Conservation (phyloP, 179 eudicot genomes). For the Carnegiea gigantea region DNA sequence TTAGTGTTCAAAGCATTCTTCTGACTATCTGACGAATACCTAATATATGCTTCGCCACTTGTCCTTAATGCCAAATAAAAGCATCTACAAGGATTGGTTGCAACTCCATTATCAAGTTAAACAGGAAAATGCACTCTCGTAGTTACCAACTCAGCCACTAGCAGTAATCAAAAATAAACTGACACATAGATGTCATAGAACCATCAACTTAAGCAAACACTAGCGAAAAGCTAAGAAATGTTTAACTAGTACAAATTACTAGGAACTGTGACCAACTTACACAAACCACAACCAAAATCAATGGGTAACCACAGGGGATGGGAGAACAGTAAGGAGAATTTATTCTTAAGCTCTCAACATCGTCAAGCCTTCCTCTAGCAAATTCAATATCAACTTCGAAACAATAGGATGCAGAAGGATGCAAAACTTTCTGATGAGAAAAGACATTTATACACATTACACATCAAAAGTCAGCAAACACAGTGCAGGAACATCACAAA, state of each 20-base stretch:
- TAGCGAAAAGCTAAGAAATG: not conserved
- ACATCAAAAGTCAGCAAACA: not conserved
- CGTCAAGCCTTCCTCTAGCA: not conserved
- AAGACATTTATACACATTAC: not conserved
- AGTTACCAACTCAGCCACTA: not conserved
- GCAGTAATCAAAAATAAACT: too few species aligned
- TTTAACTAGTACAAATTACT: not conserved
- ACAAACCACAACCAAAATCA: not conserved
- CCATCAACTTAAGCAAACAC: not conserved
- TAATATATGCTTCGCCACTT: not conserved
- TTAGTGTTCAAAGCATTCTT: not conserved
- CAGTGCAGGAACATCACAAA: constrained; percentile 20
- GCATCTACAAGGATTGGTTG: not conserved
- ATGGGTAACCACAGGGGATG: not conserved
- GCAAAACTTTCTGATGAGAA: not conserved
- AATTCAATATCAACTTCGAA: not conserved
- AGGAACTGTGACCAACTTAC: not conserved
- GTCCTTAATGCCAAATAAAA: not conserved
- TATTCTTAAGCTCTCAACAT: not conserved
- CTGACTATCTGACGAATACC: not conserved
- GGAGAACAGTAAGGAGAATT: not conserved
- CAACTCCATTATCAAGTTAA: not conserved
- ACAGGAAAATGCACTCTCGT: not conserved
- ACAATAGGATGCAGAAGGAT: not conserved
- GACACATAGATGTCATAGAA: not conserved